Conservation (phyloP, 139 green algal genomes). For the Chlorella sp. region DNA sequence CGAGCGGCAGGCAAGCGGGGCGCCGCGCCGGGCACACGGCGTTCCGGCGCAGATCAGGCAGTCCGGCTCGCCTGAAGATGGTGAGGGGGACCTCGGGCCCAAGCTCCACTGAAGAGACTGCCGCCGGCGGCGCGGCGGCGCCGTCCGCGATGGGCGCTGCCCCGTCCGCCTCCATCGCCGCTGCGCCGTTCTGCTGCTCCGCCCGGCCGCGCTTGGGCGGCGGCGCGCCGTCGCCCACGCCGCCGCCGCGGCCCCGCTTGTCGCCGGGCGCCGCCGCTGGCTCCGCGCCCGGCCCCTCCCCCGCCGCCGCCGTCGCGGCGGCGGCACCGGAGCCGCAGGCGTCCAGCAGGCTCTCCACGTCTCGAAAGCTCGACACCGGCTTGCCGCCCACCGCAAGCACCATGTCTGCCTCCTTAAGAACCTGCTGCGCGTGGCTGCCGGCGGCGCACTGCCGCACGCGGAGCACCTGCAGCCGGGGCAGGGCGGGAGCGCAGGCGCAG, state of each 20-base stretch:
- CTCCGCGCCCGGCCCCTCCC: background rate
- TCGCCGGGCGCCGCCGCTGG: background rate
- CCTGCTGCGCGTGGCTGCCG: constrained; percentile 39
- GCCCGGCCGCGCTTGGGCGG: no score
- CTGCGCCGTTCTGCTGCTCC: no score
- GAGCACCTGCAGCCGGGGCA: constrained; percentile 80
- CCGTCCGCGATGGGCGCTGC: background rate
- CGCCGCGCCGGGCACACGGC: no score
- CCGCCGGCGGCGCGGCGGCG: background rate
- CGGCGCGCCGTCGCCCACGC: background rate
- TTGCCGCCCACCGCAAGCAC: constrained; percentile 71
- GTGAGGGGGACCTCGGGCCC: constrained; percentile 43
- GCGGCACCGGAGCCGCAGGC: background rate
- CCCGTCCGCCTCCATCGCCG: background rate
- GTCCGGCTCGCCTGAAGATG: constrained; percentile 33
- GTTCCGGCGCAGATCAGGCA: no score
- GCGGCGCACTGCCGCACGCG: constrained; percentile 64
- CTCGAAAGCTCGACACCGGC: constrained; percentile 69
- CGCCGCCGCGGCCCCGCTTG: no score
- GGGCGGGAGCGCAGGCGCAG: no score
- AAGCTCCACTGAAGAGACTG: background rate
- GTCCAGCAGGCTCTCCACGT: no score
- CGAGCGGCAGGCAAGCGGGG: no score
- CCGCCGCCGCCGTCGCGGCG: background rate
- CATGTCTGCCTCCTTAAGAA: constrained; percentile 81